Evolutionary conservation across 352 stramenopile genomes (phyloP).

Genomic region (Globisporangium acanthophoron): DNA sequence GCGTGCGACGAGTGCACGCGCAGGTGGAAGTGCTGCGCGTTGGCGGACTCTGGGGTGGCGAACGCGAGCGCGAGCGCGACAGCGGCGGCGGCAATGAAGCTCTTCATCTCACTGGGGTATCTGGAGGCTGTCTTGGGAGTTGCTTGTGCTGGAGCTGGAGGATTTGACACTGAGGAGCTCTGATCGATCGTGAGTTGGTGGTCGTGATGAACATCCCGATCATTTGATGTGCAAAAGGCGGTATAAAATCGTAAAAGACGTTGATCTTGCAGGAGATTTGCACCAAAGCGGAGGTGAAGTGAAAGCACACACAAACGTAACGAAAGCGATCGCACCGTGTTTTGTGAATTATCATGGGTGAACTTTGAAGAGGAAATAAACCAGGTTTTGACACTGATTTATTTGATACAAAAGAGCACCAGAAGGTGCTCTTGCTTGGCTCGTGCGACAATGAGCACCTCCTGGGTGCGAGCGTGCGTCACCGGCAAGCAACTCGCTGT

Average conservation of each 20-base stretch:
- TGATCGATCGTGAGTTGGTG: no score
- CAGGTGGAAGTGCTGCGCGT: constrained; percentile 31
- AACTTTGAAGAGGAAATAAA: background rate
- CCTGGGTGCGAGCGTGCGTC: background rate
- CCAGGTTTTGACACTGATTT: constrained; percentile 11
- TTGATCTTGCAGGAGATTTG: no score
- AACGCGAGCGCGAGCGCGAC: constrained; percentile 9
- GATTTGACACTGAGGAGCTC: background rate
- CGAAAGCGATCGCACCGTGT: background rate
- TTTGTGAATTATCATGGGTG: background rate
- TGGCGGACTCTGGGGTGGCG: constrained; percentile 13
- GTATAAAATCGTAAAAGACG: no score
- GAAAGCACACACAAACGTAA: no score
- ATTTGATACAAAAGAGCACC: constrained; percentile 1
- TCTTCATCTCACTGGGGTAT: constrained; percentile 5
- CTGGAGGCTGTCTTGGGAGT: background rate
- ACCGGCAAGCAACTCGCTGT: no score
- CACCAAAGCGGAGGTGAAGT: no score
- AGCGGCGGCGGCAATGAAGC: background rate
- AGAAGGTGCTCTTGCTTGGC: background rate
- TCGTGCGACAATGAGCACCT: background rate
- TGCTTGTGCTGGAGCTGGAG: constrained; percentile 3
- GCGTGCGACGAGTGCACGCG: constrained; percentile 19
- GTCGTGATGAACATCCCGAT: no score
- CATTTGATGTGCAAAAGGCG: no score